These are phyloP conservation scores for Boeremia lycopersici DNA, from an alignment of 2,329 filamentous ascomycete genomes.

Conservation along the genomic window DNA sequence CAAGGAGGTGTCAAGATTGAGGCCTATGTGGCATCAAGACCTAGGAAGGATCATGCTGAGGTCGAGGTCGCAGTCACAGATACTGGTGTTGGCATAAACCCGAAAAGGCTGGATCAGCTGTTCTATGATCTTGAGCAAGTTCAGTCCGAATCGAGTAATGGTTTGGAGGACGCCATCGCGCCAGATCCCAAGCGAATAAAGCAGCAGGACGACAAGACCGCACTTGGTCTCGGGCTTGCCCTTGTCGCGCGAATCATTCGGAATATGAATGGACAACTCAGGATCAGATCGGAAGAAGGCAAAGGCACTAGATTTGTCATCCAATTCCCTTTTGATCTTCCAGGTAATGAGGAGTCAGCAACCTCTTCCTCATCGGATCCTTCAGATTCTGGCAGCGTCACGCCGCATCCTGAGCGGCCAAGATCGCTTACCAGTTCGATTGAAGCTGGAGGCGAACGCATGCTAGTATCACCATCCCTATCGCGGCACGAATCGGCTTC, in stretches of 20 bases:
- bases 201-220: conserved; percentile 50
- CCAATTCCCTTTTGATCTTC: conserved; percentile 75
- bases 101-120: conserved; percentile 62
- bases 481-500: conserved; percentile 31
- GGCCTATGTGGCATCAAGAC: conserved; percentile 60
- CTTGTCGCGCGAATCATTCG: conserved; percentile 83
- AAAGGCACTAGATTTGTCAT: conserved; percentile 84
- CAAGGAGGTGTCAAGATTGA: conserved; percentile 73
- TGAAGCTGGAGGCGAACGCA: conserved; percentile 59
- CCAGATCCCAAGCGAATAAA: conserved; percentile 40
- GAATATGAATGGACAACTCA: conserved; percentile 90
- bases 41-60: conserved; percentile 58
- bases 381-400: conserved; percentile 29
- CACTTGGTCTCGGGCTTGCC: conserved; percentile 81
- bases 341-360: conserved; percentile 44
- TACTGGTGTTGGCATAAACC: conserved; percentile 70
- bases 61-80: conserved; percentile 79
- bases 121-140: conserved; percentile 73
- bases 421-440: not conserved
- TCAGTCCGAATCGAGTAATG: conserved; percentile 35
- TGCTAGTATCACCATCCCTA: conserved; percentile 57
- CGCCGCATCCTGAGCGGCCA: conserved; percentile 24
- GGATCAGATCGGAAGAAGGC: conserved; percentile 81
- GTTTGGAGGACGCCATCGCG: conserved; percentile 40
- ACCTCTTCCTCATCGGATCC: not conserved